Evolutionary conservation across 2,329 filamentous ascomycete species (phyloP).

Genomic region (Penicillium hordei): DNA sequence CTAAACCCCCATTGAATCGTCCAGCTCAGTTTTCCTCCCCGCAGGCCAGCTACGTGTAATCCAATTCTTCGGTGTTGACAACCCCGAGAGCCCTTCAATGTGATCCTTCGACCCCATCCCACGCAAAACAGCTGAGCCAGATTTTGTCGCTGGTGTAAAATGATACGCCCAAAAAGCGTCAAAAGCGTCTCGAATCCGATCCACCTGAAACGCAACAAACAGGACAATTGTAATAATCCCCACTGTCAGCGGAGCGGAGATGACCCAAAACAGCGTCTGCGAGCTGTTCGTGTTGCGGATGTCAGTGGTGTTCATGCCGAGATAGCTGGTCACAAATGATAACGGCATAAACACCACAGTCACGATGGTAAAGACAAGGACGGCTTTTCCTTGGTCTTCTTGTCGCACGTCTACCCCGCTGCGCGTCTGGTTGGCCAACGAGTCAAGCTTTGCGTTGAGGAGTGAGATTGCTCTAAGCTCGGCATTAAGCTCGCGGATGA

Average conservation of each 20-base stretch:
- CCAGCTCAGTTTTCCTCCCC: neutral
- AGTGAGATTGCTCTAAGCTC: neutral
- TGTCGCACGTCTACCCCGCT: neutral
- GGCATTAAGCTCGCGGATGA: neutral
- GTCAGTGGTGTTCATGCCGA: slow-evolving; percentile 26
- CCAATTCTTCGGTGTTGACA: neutral
- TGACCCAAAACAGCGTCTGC: slow-evolving; percentile 28
- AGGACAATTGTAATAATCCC: neutral
- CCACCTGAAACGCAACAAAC: neutral
- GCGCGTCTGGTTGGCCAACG: neutral
- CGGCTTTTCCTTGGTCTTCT: slow-evolving; percentile 23
- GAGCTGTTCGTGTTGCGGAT: slow-evolving; percentile 23
- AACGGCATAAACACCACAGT: slow-evolving; percentile 32
- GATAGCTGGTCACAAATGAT: too few relatives aligned
- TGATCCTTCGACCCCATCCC: neutral
- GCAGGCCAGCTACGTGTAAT: neutral
- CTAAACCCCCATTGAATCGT: neutral
- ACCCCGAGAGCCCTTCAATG: neutral
- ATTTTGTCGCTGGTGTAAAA: neutral
- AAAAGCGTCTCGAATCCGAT: neutral
- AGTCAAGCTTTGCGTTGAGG: neutral
- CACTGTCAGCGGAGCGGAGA: slow-evolving; percentile 6
- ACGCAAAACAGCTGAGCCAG: neutral
- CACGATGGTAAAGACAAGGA: slow-evolving; percentile 35
- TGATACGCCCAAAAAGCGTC: neutral